Conservation (phyloP, 805 yeast species). For the Peterozyma xylosa region DNA sequence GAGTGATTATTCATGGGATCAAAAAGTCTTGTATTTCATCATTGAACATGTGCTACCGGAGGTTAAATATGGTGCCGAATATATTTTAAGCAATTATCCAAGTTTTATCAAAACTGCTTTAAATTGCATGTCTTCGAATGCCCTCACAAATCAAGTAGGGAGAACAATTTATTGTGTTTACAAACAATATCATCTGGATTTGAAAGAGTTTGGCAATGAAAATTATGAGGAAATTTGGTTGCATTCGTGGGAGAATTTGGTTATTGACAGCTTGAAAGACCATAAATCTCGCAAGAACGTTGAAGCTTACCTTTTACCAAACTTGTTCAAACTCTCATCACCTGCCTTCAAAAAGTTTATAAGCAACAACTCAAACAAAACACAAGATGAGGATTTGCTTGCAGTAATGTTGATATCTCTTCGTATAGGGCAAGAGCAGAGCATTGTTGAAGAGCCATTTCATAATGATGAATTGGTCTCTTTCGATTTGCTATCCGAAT, state of each 20-base stretch:
- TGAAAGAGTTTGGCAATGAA: conserved; percentile 8
- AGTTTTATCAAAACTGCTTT: conserved; percentile 40
- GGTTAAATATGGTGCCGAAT: conserved; percentile 26
- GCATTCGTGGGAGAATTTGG: conserved; percentile 37
- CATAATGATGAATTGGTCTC: conserved; percentile 26
- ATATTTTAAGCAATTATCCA: conserved; percentile 36
- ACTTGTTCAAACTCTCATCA: conserved; percentile 47
- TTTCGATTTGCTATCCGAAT: conserved; percentile 24
- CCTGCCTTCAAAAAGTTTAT: conserved; percentile 33
- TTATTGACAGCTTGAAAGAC: conserved; percentile 26
- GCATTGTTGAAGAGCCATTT: conserved; percentile 43
- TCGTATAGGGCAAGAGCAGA: conserved; percentile 56
- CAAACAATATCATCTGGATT: conserved; percentile 21
- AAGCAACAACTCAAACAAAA: conserved; percentile 17
- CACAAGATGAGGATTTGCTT: conserved; percentile 22
- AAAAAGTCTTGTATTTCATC: conserved; percentile 55
- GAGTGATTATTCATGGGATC: conserved; percentile 32
- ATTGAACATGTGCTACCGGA: conserved; percentile 50
- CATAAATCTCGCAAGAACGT: conserved; percentile 34
- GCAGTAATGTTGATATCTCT: conserved; percentile 45
- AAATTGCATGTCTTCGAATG: conserved; percentile 42
- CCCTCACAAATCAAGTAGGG: conserved; percentile 63
- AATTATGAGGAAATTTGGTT: conserved; percentile 35
- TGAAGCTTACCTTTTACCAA: conserved; percentile 54
- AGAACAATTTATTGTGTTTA: conserved; percentile 40